These are phyloP conservation scores for Backusella parvicylindrica DNA, from an alignment of 192 early-diverging fungal genomes.

Conservation along the genomic window DNA sequence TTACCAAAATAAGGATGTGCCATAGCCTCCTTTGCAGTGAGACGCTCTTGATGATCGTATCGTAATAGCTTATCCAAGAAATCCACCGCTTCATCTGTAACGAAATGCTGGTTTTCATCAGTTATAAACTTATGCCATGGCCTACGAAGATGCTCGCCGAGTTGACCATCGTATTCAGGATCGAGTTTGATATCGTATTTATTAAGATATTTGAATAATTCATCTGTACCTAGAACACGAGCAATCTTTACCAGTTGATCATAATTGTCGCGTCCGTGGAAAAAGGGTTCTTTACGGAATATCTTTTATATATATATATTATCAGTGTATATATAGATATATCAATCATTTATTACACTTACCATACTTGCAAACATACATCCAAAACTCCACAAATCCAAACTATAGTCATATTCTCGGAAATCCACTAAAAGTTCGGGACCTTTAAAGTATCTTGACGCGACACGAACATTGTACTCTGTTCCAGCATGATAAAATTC, in stretches of 20 bases:
- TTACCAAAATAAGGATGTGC: slow-evolving; percentile 72
- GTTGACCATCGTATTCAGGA: slow-evolving; percentile 85
- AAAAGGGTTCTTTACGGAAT: slow-evolving; percentile 99
- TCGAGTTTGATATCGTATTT: slow-evolving; percentile 95
- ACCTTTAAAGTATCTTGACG: slow-evolving; percentile 98
- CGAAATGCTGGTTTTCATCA: slow-evolving; percentile 79
- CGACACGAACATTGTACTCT: slow-evolving; percentile 97
- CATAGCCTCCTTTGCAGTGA: slow-evolving; percentile 89
- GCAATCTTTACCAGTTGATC: slow-evolving; percentile 99
- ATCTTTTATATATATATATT: slow-evolving; percentile 53
- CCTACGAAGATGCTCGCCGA: slow-evolving; percentile 74
- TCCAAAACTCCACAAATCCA: slow-evolving; percentile 99
- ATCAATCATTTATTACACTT: slow-evolving; percentile 8
- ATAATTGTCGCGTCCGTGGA: slow-evolving; percentile 98
- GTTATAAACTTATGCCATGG: slow-evolving; percentile 88
- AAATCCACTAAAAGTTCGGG: slow-evolving; percentile 98
- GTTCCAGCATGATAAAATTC: slow-evolving; percentile 99
- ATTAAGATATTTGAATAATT: slow-evolving; percentile 87
- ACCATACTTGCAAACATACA: slow-evolving; percentile 99
- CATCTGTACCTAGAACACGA: slow-evolving; percentile 95
- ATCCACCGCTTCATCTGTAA: slow-evolving; percentile 80
- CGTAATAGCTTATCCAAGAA: slow-evolving; percentile 86
- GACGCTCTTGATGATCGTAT: slow-evolving; percentile 90
- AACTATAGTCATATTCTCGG: slow-evolving; percentile 97
- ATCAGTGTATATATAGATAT: not conserved